Percentiles rank a stretch among this genome's conserved stretches.
Evolutionary conservation across 2,329 filamentous ascomycete genomes (phyloP).

Genomic region (Rhytidhysteron rufulum): DNA sequence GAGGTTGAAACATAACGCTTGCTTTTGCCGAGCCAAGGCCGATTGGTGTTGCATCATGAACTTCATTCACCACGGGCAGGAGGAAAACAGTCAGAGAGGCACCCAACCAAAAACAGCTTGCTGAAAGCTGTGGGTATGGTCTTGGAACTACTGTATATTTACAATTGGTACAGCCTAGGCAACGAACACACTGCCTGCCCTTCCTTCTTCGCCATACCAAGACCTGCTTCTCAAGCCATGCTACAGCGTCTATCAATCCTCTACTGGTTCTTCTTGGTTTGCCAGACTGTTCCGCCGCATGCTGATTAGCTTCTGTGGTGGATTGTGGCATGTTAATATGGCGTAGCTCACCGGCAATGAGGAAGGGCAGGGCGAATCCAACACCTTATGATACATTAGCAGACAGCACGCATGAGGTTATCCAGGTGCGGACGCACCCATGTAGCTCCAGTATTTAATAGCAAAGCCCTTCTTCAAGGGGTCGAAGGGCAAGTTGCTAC

Average conservation of each 20-base stretch:
- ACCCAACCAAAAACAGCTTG: not conserved
- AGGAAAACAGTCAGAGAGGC: not conserved
- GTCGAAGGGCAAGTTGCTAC: constrained; percentile 96
- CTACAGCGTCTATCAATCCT: too few species aligned
- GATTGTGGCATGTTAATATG: not conserved
- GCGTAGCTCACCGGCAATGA: constrained; percentile 57
- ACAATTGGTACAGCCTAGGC: constrained; percentile 3
- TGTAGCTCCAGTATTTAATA: constrained; percentile 78
- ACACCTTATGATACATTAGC: constrained; percentile 47
- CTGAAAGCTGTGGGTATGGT: not conserved
- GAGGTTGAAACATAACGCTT: too few species aligned
- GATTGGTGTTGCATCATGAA: not conserved
- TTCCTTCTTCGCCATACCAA: constrained; percentile 13
- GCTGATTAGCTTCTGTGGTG: constrained; percentile 15
- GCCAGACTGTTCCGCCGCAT: constrained; percentile 53
- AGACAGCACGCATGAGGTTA: constrained; percentile 3
- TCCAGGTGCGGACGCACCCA: constrained; percentile 46
- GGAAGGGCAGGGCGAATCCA: constrained; percentile 59
- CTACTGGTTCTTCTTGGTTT: constrained; percentile 59
- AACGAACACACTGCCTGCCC: constrained; percentile 15
- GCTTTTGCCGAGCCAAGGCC: constrained; percentile 2
- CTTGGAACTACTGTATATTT: not conserved
- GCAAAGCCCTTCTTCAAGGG: constrained; percentile 83
- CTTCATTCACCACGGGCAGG: not conserved
- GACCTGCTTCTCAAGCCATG: too few species aligned